A percentile compares a stretch with the other conserved stretches of the same genome.
Evolutionary conservation across 202 grass and related monocot species (phyloP).

Genomic region (Eragrostis tef): DNA sequence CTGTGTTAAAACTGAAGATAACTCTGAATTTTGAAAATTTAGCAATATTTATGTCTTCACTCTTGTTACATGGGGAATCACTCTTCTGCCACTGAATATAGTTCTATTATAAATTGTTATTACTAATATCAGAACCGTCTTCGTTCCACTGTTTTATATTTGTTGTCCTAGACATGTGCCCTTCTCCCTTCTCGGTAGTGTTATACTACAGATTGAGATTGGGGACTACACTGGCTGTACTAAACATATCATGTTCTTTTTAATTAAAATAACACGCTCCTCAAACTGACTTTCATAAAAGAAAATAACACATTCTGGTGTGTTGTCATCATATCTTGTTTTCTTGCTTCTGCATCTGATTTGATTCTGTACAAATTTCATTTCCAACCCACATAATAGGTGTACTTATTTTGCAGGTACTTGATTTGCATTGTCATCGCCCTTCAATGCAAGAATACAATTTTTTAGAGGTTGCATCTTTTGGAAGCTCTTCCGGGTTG

Average conservation of each 20-base stretch:
- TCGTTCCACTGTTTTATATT: background rate
- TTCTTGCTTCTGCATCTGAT: background rate
- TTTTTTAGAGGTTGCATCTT: conserved; percentile 39
- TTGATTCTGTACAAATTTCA: background rate
- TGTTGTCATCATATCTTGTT: background rate
- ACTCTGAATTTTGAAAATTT: background rate
- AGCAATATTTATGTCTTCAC: background rate
- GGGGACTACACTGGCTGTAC: background rate
- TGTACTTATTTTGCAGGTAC: conserved; percentile 57
- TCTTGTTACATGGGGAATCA: background rate
- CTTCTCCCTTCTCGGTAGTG: background rate
- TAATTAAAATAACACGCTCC: background rate
- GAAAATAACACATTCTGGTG: background rate
- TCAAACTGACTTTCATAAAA: background rate
- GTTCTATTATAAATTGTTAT: background rate
- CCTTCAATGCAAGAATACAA: conserved; percentile 37
- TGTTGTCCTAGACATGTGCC: background rate
- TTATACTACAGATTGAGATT: background rate
- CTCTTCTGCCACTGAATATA: background rate
- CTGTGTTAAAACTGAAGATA: background rate
- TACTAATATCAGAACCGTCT: background rate
- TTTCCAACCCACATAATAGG: background rate
- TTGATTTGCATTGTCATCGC: conserved; percentile 12
- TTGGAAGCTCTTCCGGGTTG: conserved; percentile 33
- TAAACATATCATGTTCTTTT: background rate